Percentiles rank a stretch among this genome's conserved stretches.
These are phyloP conservation scores for Globisporangium lucens DNA, from an alignment of 352 stramenopile genomes.

Conservation along the genomic window DNA sequence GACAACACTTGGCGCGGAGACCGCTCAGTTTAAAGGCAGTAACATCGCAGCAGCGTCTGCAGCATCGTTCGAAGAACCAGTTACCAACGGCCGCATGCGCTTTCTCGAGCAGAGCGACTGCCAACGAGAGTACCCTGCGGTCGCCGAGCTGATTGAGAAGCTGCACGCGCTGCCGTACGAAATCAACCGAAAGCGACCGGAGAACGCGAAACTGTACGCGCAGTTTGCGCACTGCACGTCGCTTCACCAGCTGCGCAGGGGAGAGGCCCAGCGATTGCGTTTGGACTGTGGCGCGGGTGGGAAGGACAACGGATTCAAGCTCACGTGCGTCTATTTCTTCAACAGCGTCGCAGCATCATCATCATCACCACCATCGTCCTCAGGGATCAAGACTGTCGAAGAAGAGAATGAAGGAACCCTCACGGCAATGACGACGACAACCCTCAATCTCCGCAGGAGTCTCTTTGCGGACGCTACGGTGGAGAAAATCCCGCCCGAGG, in stretches of 20 bases:
- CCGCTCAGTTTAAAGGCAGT: conserved; percentile 11
- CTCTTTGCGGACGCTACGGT: conserved; percentile 27
- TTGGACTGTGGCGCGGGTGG: conserved; percentile 65
- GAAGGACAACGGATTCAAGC: conserved; percentile 76
- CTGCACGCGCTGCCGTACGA: conserved; percentile 76
- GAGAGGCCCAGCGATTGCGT: conserved; percentile 50
- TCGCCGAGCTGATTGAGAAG: conserved; percentile 73
- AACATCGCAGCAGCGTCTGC: conserved; percentile 1
- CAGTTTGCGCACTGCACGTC: conserved; percentile 67
- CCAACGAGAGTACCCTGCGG: conserved; percentile 51
- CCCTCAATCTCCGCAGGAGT: conserved; percentile 34
- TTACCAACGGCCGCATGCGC: conserved; percentile 33
- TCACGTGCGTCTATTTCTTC: conserved; percentile 77
- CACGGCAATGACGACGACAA: conserved; percentile 4
- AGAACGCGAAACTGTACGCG: conserved; percentile 46
- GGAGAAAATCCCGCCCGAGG: conserved; percentile 24
- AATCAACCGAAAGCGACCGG: conserved; percentile 68
- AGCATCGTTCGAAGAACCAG: neutral
- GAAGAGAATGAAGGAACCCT: too few relatives aligned
- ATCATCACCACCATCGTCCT: too few relatives aligned
- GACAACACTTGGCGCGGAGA: conserved; percentile 23
- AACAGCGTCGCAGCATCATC: conserved; percentile 15
- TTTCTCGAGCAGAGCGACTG: conserved; percentile 68
- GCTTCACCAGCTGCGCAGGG: conserved; percentile 39
- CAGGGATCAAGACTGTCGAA: too few relatives aligned